A percentile compares a stretch with the other conserved stretches of the same genome.
These are phyloP conservation scores for Exophiala oligosperma DNA, from an alignment of 2,329 filamentous ascomycete genomes.

Conservation along the genomic window DNA sequence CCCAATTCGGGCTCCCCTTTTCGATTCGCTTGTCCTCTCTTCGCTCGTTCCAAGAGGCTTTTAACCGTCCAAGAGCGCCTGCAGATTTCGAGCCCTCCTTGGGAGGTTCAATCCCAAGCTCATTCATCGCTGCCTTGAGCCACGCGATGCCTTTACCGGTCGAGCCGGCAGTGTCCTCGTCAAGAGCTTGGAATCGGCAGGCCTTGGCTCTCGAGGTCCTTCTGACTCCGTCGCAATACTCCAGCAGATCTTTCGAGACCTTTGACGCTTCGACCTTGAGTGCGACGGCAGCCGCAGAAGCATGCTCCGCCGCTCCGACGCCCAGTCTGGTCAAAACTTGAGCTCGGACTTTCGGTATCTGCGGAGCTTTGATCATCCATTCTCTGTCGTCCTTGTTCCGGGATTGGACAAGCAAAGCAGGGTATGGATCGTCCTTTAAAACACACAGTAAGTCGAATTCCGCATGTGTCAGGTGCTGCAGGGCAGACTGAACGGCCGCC, in stretches of 20 bases:
- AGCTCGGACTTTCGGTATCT: slow-evolving; percentile 84
- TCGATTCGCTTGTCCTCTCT: slow-evolving; percentile 65
- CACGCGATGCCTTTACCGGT: slow-evolving; percentile 85
- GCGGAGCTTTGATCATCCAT: slow-evolving; percentile 93
- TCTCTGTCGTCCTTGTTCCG: slow-evolving; percentile 82
- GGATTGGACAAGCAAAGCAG: slow-evolving; percentile 75
- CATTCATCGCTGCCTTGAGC: slow-evolving; percentile 72
- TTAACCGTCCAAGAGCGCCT: slow-evolving; percentile 23
- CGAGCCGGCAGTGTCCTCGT: slow-evolving; percentile 79
- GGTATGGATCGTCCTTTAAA: slow-evolving; percentile 91
- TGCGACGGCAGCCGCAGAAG: slow-evolving; percentile 65
- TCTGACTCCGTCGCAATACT: slow-evolving; percentile 74
- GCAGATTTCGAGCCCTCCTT: slow-evolving; percentile 32
- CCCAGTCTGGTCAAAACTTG: slow-evolving; percentile 86
- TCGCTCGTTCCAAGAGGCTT: slow-evolving; percentile 30
- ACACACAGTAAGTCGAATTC: slow-evolving; percentile 90
- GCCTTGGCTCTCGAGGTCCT: slow-evolving; percentile 78
- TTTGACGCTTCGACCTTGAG: slow-evolving; percentile 48
- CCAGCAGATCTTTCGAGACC: slow-evolving; percentile 65
- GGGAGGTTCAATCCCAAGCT: slow-evolving; percentile 35
- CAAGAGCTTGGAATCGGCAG: slow-evolving; percentile 86
- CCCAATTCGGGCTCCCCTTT: slow-evolving; percentile 67
- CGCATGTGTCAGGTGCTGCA: slow-evolving; percentile 66
- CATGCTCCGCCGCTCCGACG: slow-evolving; percentile 84
- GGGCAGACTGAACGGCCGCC: slow-evolving; percentile 41